phyloP scores from a whole-genome alignment of 1,284 basidiomycete species.

The Vanrija sp. region DNA sequence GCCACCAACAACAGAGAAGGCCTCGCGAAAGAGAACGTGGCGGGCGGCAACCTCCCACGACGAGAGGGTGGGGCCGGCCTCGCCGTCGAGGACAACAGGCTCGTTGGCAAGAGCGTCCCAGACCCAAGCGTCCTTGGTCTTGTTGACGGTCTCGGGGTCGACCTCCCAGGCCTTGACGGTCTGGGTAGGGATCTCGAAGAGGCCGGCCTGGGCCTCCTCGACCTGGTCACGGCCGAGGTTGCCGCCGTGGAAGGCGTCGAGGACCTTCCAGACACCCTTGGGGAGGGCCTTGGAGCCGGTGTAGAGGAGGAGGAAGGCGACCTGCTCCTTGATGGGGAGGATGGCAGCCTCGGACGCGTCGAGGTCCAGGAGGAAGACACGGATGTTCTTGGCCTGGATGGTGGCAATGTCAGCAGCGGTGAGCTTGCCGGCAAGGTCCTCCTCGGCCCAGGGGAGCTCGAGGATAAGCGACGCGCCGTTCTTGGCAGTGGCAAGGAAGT shows the following conservation, averaged over 20 bases:
- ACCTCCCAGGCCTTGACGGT: slow-evolving; percentile 33
- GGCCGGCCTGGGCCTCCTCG: slow-evolving; percentile 45
- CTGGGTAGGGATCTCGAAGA: slow-evolving; percentile 33
- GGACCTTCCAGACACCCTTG: slow-evolving; percentile 41
- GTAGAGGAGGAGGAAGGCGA: slow-evolving; percentile 51
- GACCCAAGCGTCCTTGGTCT: slow-evolving; percentile 42
- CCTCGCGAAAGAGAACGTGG: slow-evolving; percentile 79
- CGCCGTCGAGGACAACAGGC: slow-evolving; percentile 39
- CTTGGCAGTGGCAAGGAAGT: slow-evolving; percentile 41
- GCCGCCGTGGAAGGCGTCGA: slow-evolving; percentile 47
- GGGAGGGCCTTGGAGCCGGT: slow-evolving; percentile 43
- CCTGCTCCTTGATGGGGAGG: slow-evolving; percentile 45
- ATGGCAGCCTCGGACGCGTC: slow-evolving; percentile 26
- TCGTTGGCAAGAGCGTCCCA: slow-evolving; percentile 45
- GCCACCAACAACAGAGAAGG: slow-evolving; percentile 56
- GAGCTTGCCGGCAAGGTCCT: slow-evolving; percentile 46
- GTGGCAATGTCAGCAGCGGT: slow-evolving; percentile 38
- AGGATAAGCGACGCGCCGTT: slow-evolving; percentile 45
- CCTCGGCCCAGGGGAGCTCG: slow-evolving; percentile 48
- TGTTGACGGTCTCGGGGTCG: slow-evolving; percentile 40
- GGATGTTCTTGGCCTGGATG: slow-evolving; percentile 46
- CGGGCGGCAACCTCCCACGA: slow-evolving; percentile 85
- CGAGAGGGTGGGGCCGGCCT: slow-evolving; percentile 35
- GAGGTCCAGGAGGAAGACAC: slow-evolving; percentile 49
- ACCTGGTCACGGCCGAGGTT: slow-evolving; percentile 43